Percentiles rank a stretch among this genome's conserved stretches.
These are phyloP conservation scores for Deinandra increscens DNA, from an alignment of 129 eudicot species.

Conservation along the genomic window DNA sequence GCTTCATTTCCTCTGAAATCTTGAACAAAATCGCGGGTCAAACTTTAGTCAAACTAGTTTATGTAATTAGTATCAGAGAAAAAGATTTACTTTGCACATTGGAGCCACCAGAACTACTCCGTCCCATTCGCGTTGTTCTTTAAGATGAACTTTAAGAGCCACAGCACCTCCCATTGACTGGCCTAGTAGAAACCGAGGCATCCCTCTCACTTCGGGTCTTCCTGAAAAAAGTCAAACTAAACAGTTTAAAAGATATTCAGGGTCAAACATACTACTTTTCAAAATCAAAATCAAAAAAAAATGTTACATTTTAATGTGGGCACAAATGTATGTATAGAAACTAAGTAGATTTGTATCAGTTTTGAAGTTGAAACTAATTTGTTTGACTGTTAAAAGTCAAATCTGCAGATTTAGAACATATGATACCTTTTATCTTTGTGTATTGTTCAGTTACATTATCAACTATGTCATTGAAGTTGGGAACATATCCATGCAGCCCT, in stretches of 20 bases:
- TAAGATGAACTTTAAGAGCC: constrained; percentile 76
- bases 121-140: constrained; percentile 79
- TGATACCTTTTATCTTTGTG: constrained; percentile 68
- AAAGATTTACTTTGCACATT: constrained; percentile 75
- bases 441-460: constrained; percentile 86
- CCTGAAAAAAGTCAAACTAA: constrained; percentile 38
- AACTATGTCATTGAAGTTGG: constrained; percentile 63
- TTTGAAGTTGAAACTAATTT: background rate
- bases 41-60: constrained; percentile 6
- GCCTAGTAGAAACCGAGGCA: constrained; percentile 81
- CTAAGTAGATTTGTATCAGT: background rate
- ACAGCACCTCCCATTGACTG: constrained; percentile 99
- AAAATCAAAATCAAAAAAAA: background rate
- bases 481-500: constrained; percentile 81
- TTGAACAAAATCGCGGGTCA: constrained; percentile 35
- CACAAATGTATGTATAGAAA: background rate
- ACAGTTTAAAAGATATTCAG: background rate
- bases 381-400: constrained; percentile 10
- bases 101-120: constrained; percentile 94
- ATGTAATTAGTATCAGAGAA: background rate
- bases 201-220: constrained; percentile 73
- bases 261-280: constrained; percentile 4
- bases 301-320: constrained; percentile 1
- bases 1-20: constrained; percentile 92
- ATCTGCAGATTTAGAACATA: constrained; percentile 1